phyloP scores from a whole-genome alignment of 768 basidiomycete genomes.

The Mycena galericulata region DNA sequence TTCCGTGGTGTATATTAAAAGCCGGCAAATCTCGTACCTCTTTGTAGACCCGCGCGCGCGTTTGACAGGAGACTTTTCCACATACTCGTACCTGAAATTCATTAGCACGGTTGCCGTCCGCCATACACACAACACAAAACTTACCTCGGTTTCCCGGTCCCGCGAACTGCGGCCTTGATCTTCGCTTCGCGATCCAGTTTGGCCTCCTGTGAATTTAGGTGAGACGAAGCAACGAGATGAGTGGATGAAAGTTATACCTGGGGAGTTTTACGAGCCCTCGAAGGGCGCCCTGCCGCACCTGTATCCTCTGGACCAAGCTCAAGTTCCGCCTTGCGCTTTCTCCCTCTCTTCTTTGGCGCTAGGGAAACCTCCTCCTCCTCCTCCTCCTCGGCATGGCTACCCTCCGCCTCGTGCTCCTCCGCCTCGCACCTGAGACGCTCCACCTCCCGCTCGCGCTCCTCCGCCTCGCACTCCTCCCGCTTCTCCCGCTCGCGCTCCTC shows the following conservation, averaged over 20 bases:
- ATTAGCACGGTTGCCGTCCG: neutral
- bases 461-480: no score
- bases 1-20: neutral
- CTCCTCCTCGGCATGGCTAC: no score
- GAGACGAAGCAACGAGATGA: neutral
- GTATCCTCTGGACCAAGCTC: neutral
- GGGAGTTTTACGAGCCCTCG: neutral
- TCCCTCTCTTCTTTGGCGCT: neutral
- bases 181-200: neutral
- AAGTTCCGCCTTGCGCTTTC: neutral
- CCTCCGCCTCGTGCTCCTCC: no score
- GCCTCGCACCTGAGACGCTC: no score
- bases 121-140: neutral
- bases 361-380: no score
- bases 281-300: neutral
- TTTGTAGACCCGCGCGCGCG: neutral
- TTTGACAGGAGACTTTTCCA: no score
- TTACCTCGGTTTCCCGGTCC: neutral
- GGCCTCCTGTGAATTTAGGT: neutral
- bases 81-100: neutral
- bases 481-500: no score
- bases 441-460: no score
- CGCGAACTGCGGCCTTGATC: neutral
- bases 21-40: neutral
- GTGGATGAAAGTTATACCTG: neutral